Evolutionary conservation across 306 rosid species (phyloP), one percentile per base, ranked within the genome.

Genomic region (Pterocarpus santalinus): DNA sequence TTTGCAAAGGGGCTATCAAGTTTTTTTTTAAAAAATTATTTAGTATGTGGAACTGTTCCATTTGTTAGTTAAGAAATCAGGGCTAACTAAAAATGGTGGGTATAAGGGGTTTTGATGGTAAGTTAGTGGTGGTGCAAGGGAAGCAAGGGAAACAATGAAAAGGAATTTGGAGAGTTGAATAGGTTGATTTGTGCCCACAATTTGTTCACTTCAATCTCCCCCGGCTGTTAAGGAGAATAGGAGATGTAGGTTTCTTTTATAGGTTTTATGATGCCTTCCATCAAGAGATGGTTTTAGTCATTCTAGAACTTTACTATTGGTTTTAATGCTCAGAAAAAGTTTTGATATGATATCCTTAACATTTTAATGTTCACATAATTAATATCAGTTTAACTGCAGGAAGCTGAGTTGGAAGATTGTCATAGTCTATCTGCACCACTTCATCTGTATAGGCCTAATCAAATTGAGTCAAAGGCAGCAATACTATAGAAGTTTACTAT

Each of bases 311-410:
- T 55, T 53, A 65, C 53, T 58, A 30, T 47, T 11, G 35, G 58
- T 46, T 75, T 73, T 60, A 43, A 60, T 69, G 56, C 12, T 7
- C 10, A 5, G 81, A 43, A 63, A 62, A 81, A 17, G 63, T 74
- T 30, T 75, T 16, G 61, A 5, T 55, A 11, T 75, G 69, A 32
- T 63, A 55, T 69, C 60, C 61, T 56, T 64, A 47, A 57, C 61
- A 30, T 73, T 80, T 77, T 65, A 55, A 64, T 69, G 73, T 69
- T 65, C 77, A 79, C 33, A 65, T 61, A 55, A 51, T 51, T 79
- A 65, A 69, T 46, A 58, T 77, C 65, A 53, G 56, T 83, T 80
- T 77, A 53, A 32, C 49, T 67, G 67, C 87, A 85, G 91, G 81
- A 8, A 81, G 33, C 55, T 61, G 77, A 73, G 64, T 85, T 71